Base-by-base conservation (phyloP, 306 rosid genomes). In the Echinosophora koreensis region DNA sequence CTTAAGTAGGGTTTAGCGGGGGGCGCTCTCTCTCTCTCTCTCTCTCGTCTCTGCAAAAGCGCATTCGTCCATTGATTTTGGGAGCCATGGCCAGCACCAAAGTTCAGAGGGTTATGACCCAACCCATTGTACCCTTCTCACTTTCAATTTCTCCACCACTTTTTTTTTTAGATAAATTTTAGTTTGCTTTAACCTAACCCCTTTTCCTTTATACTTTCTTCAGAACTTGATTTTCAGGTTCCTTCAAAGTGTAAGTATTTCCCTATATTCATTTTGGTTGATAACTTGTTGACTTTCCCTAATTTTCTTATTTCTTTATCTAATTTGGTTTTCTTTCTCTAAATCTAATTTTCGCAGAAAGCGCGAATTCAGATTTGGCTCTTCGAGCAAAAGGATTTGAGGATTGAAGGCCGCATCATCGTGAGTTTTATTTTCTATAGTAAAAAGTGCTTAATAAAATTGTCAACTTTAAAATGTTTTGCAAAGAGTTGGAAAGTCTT, bases 91-190 rank as follows among this genome's bases (percentile, higher is more conserved):
- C 97, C 71, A 92, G 97, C 86, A 90, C 97, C 76, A 92, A 92
- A 82, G 97, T 92, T 57, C 96, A 92, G 94, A 82, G 97, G 94
- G 92, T 92, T 79, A 92, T 92, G 97, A 92, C 96, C 86, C 97
- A 92, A 47, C 97, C 96, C 37, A 92, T 92, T 58, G 97, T 90
- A 76, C 8, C 84, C 61, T 65, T 55, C 69, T 54, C 77, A 32
- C 58, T 15, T 49, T 3, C 22, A 6, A 28, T 47, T 11, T 13
- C 27, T 15, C 9, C 57, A 34, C 11, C 6, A 0, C 61, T 17
- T 30, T 71, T 74, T 13, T 8, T 18, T 12, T n/a, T 38, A 2
- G 10, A 44, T 44, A 37, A 37, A 13, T 71, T 87, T 83, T 10
- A 37, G 13, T 57, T 81, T 49, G 3, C 51, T 46, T 12, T 66